A percentile compares a stretch with the other conserved stretches of the same genome.
Evolutionary conservation across 176 grass and related monocot species (phyloP).

Genomic region (Cymbopogon citratus): DNA sequence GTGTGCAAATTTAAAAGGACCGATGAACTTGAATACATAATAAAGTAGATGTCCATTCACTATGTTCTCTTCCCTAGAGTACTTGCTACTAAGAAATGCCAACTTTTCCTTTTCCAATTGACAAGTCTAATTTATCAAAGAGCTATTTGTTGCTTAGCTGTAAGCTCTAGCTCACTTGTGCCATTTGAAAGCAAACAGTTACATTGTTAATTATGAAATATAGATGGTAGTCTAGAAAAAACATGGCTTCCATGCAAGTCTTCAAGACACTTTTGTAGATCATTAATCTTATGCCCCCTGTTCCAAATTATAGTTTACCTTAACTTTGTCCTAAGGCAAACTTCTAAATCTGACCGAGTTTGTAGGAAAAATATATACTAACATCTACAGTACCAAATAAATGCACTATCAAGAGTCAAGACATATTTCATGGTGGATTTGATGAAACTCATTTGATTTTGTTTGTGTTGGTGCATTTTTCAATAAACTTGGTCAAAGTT

Average conservation of each 20-base stretch:
- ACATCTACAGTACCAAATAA: not conserved
- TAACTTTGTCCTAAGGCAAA: not conserved
- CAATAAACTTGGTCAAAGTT: not conserved
- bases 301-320: not conserved
- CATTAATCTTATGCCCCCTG: not conserved
- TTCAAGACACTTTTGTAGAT: not conserved
- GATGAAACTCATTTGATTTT: not conserved
- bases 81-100: too few relatives aligned
- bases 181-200: too few relatives aligned
- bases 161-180: too few relatives aligned
- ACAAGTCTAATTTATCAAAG: too few relatives aligned
- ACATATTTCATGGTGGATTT: not conserved
- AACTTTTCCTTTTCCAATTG: too few relatives aligned
- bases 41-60: too few relatives aligned
- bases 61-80: too few relatives aligned
- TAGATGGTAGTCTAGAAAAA: not conserved
- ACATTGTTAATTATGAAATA: not conserved
- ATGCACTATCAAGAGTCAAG: not conserved
- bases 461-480: not conserved
- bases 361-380: not conserved
- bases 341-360: not conserved
- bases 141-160: too few relatives aligned
- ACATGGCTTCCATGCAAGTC: not conserved
- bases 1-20: too few relatives aligned
- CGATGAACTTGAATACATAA: too few relatives aligned